Conservation (phyloP, 768 basidiomycete species). For the Boletus subparvulus region DNA sequence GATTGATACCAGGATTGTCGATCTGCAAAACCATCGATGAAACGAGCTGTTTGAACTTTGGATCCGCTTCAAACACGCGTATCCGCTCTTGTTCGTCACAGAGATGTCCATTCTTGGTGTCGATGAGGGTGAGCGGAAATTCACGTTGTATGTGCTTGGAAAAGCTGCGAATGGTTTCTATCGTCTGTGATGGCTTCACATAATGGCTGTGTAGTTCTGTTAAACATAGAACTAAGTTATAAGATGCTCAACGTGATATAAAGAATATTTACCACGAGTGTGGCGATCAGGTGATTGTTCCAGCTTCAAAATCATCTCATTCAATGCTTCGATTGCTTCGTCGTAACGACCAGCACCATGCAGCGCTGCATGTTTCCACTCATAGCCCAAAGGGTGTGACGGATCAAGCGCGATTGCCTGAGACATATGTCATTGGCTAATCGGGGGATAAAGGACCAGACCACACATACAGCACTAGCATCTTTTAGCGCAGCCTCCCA, state of each 20-base stretch:
- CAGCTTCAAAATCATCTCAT: slow-evolving; percentile 4
- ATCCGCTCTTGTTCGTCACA: slow-evolving; percentile 8
- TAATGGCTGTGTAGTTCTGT: slow-evolving; percentile 3
- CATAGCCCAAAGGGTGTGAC: slow-evolving; percentile 4
- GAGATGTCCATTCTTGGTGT: slow-evolving; percentile 13
- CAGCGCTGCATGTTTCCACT: slow-evolving; percentile 13
- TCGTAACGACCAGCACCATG: slow-evolving; percentile 13
- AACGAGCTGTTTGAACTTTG: slow-evolving; percentile 16
- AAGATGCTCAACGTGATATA: background rate
- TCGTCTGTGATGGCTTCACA: slow-evolving; percentile 5
- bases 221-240: background rate
- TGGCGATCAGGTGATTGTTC: background rate
- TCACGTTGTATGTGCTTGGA: slow-evolving; percentile 2
- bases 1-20: background rate
- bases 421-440: background rate
- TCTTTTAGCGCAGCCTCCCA: slow-evolving; percentile 11
- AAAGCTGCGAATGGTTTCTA: background rate
- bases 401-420: slow-evolving; percentile 17
- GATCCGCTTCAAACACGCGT: slow-evolving; percentile 7
- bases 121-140: slow-evolving; percentile 15
- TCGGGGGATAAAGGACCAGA: background rate
- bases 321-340: slow-evolving; percentile 15
- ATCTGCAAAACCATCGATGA: slow-evolving; percentile 7
- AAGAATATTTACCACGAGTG: slow-evolving; percentile 3
- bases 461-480: slow-evolving; percentile 9